phyloP scores from a whole-genome alignment of 2,329 filamentous ascomycete genomes.

The Trichoderma pleuroti region DNA sequence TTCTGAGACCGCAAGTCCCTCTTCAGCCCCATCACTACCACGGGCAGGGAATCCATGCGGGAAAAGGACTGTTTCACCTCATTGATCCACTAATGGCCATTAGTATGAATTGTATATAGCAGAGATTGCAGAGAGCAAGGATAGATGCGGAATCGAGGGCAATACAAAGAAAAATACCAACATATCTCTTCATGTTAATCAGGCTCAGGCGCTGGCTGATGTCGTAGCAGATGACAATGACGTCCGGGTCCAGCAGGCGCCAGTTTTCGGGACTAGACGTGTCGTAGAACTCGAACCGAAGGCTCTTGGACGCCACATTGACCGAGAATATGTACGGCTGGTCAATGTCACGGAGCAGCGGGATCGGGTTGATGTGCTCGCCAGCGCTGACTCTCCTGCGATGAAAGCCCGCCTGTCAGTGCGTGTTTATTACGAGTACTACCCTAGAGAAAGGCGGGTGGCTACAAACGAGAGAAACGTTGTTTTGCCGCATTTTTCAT shows the following conservation, averaged over 20 bases:
- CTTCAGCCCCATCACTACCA: slow-evolving; percentile 59
- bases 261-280: slow-evolving; percentile 57
- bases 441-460: not conserved
- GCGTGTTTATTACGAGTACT: not conserved
- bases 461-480: slow-evolving; percentile 57
- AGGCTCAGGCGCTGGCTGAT: slow-evolving; percentile 57
- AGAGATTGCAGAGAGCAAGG: not conserved
- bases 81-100: slow-evolving; percentile 50
- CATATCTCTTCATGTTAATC: slow-evolving; percentile 55
- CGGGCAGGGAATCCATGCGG: slow-evolving; percentile 46
- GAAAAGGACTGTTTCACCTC: slow-evolving; percentile 49
- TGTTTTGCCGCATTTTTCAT: slow-evolving; percentile 58
- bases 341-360: slow-evolving; percentile 54
- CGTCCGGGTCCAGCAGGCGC: slow-evolving; percentile 55
- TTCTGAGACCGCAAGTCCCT: slow-evolving; percentile 55
- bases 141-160: slow-evolving; percentile 1
- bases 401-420: not conserved
- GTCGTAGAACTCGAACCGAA: slow-evolving; percentile 58
- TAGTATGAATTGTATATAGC: not conserved
- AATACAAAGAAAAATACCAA: slow-evolving; percentile 33
- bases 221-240: slow-evolving; percentile 59
- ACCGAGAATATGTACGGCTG: slow-evolving; percentile 60
- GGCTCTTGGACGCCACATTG: slow-evolving; percentile 37
- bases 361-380: slow-evolving; percentile 41
- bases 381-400: slow-evolving; percentile 51